Evolutionary conservation across 176 grass and related monocot genomes (phyloP), one percentile per base, ranked within the genome.

Genomic region (Rhipidocladum racemiflorum): DNA sequence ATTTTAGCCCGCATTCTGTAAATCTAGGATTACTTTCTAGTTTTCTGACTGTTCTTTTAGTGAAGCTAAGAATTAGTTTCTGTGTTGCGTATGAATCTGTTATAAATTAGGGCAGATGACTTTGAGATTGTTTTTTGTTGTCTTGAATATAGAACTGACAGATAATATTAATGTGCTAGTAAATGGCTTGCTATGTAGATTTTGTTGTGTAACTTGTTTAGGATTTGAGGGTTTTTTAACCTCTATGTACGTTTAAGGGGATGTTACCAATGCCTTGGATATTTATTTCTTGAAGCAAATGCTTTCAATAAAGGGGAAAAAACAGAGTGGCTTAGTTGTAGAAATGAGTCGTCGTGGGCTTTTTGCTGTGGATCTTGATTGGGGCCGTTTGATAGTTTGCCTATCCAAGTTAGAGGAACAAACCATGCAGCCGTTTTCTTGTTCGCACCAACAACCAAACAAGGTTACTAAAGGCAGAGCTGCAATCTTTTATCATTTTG

Each of bases 11-110:
- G 48, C 42, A 29, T 78, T 61, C 34, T 70, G 59, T 23, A 48
- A 88, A 73, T 88, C 81, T 83, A 35, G 23, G 48, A 46, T 77
- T 25, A 13, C 9, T 68, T 34, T 20, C 0, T 81, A 57, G 4
- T 55, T 56, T 59, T 6, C 24, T 15, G 29, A 25, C 3, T 65
- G 2, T 50, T 67, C 15, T 39, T 67, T 39, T 45, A 5, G 39
- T 7, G 55, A 25, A 1, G 56, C 21, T 49, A 72, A 18, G 18
- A 5, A 9, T 46, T 23, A 15, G 6, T 12, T 75, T 32, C 3
- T 27, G 42, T 35, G 62, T n/a, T 69, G 40, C 43, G 2, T 75
- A 20, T 54, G 25, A 49, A 85, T 62, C 63, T 69, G 72, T 56
- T 42, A 10, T 14, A 23, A 11, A 75, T 69, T 43, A n/a, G n/a